phyloP scores from a whole-genome alignment of 2,329 filamentous ascomycete species.

The Pseudogymnoascus sp. region DNA sequence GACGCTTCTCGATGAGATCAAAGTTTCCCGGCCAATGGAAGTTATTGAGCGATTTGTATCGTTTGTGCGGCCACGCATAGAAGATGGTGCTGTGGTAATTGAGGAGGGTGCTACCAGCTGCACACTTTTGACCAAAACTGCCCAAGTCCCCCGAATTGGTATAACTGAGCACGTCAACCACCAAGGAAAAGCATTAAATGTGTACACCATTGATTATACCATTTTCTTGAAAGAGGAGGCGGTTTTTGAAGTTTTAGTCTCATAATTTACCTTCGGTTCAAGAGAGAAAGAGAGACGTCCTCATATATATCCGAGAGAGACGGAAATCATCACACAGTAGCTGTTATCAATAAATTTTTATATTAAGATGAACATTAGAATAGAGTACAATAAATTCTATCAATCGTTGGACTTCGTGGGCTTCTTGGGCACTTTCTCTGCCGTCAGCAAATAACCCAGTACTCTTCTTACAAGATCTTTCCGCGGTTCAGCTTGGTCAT shows the following conservation, averaged over 20 bases:
- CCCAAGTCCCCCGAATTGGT: neutral
- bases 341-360: neutral
- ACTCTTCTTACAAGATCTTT: slow-evolving; percentile 15
- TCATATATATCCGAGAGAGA: no score
- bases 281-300: neutral
- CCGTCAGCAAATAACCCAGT: slow-evolving; percentile 13
- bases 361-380: neutral
- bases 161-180: neutral
- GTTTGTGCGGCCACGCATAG: neutral
- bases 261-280: neutral
- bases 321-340: neutral
- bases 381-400: neutral
- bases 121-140: neutral
- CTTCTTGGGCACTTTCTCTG: slow-evolving; percentile 1
- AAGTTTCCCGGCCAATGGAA: neutral
- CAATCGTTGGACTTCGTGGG: neutral
- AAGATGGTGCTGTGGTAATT: neutral
- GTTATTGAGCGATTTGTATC: neutral
- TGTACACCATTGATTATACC: neutral
- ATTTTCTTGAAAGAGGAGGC: neutral
- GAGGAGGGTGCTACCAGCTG: neutral
- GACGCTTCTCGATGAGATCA: neutral
- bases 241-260: neutral
- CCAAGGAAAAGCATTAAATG: neutral
- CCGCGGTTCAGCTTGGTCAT: slow-evolving; percentile 36